These are phyloP conservation scores for Colletotrichum sidae DNA, from an alignment of 2,329 filamentous ascomycete species.

Conservation along the genomic window DNA sequence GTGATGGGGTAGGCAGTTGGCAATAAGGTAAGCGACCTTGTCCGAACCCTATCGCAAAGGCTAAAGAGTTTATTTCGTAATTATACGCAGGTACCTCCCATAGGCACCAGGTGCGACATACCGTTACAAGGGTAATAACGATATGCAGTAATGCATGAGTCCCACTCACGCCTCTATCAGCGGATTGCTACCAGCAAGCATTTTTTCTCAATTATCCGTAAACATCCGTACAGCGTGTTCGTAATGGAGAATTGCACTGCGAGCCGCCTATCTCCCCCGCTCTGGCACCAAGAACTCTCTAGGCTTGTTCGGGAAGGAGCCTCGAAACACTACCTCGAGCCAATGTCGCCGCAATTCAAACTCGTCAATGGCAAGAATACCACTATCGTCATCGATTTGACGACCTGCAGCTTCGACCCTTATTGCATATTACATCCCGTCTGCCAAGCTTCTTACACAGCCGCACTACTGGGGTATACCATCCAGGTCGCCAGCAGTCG, in stretches of 20 bases:
- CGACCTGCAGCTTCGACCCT: neutral
- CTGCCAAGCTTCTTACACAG: constrained; percentile 11
- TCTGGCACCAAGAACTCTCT: constrained; percentile 5
- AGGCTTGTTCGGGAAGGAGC: constrained; percentile 25
- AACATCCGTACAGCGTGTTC: neutral
- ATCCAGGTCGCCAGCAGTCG: constrained; percentile 17
- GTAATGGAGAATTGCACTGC: neutral
- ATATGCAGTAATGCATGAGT: neutral
- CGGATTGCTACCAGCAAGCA: neutral
- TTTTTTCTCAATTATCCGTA: neutral
- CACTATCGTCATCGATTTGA: constrained; percentile 9
- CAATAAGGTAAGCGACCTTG: constrained; percentile 22
- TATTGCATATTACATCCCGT: neutral
- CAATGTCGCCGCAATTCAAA: neutral
- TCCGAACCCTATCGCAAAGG: constrained; percentile 31
- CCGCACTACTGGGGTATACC: constrained; percentile 6
- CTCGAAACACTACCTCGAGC: constrained; percentile 14
- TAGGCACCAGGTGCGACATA: neutral
- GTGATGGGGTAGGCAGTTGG: neutral
- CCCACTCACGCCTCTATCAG: neutral
- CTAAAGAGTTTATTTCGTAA: constrained; percentile 34
- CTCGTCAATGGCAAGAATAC: neutral
- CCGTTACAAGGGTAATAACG: neutral
- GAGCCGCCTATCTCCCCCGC: constrained; percentile 31
- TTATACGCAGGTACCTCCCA: neutral